Percentiles rank a stretch among this genome's conserved stretches.
Conservation (phyloP, 2,329 filamentous ascomycete genomes). For the Geosmithia flava region DNA sequence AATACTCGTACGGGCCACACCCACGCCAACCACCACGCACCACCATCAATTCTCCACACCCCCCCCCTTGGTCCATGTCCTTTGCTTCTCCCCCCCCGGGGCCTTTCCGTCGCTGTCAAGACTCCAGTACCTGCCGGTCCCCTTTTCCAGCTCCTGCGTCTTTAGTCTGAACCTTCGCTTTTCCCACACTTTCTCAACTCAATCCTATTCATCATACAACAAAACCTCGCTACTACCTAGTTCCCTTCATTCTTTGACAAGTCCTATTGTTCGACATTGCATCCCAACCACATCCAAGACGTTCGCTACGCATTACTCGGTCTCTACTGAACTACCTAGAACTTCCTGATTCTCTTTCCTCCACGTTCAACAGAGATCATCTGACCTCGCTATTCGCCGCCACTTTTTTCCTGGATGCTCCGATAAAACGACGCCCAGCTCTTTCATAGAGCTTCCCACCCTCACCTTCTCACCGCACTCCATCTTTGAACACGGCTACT, state of each 20-base stretch:
- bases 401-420: slow-evolving; percentile 21
- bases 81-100: neutral
- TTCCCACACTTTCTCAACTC: slow-evolving; percentile 17
- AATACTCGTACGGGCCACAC: too few relatives aligned
- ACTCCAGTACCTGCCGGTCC: slow-evolving; percentile 7
- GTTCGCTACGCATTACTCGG: neutral
- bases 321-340: too few relatives aligned
- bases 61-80: neutral
- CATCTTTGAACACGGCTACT: neutral
- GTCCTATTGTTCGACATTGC: neutral
- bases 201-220: neutral
- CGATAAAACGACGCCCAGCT: slow-evolving; percentile 15
- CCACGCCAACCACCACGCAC: too few relatives aligned
- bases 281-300: neutral
- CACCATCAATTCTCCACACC: too few relatives aligned
- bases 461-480: neutral
- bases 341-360: too few relatives aligned
- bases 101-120: neutral
- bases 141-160: slow-evolving; percentile 17
- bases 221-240: neutral
- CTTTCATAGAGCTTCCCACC: slow-evolving; percentile 19
- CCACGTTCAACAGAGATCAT: too few relatives aligned
- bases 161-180: slow-evolving; percentile 22
- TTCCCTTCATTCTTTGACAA: neutral
- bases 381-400: too few relatives aligned